Evolutionary conservation across 352 stramenopile species (phyloP), one percentile per base, ranked within the genome.

Genomic region (Blastocystis sp.): DNA sequence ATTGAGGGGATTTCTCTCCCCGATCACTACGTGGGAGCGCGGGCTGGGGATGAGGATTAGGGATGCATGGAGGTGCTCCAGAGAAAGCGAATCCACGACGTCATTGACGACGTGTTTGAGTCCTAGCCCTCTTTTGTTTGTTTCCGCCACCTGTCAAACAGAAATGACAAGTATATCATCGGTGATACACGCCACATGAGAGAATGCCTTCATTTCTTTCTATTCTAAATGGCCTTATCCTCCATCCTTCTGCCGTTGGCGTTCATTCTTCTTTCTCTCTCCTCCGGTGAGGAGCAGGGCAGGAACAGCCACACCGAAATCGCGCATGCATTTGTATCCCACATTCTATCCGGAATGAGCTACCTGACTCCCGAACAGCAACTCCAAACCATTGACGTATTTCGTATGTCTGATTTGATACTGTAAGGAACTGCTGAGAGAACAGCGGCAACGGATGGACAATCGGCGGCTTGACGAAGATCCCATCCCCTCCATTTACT

Each of bases 321-420:
- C 34, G 74, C 74, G 7, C 40, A 59, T 59, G 21, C 52, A 21
- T 84, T 84, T 38, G 69, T 59, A 57, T 38, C 54, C 11, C 28
- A 84, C 48, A 28, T 84, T 45, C 74, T 84, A 34, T 84, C 74
- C 52, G 74, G 74, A 54, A 84, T 84, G 38, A 84, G 48, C 42
- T 38, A 54, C 28, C 74, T 84, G 4, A 28, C 74, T 57, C 54
- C 24, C 28, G 74, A 84, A 66, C 38, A 69, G 11, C 74, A 84
- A 68, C 21, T 69, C 24, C 48, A 84, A 69, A 84, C 74, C 3
- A 63, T 84, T 21, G 45, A 66, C 34, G 74, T 84, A 69, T 45
- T 11, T 40, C 60, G 38, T 17, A 59, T 74, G 45, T 6, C 21
- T 57, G n/a, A n/a, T 40, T 2, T 2, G 21, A 40, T 71, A 9